Conservation (phyloP, 805 yeast genomes). For the Saturnispora sanitii region DNA sequence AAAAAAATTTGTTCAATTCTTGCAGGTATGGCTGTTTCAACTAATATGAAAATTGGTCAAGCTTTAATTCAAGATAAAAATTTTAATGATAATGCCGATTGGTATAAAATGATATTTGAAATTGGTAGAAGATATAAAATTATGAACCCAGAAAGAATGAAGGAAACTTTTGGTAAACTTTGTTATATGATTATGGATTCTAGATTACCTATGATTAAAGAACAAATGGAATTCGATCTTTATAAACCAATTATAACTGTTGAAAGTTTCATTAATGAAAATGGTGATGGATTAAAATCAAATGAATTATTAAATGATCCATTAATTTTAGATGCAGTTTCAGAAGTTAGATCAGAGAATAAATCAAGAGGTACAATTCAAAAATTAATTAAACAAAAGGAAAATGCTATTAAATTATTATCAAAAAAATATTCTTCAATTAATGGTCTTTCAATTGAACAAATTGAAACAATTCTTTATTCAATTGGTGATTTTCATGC, state of each 20-base stretch:
- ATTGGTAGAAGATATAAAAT: constrained; percentile 74
- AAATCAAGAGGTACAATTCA: constrained; percentile 46
- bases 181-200: constrained; percentile 86
- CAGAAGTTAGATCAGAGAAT: constrained; percentile 52
- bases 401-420: constrained; percentile 53
- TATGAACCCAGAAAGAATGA: constrained; percentile 76
- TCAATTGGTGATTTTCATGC: constrained; percentile 75
- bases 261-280: constrained; percentile 16
- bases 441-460: constrained; percentile 42
- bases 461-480: constrained; percentile 60
- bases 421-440: constrained; percentile 38
- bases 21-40: constrained; percentile 71
- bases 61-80: constrained; percentile 54
- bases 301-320: constrained; percentile 46
- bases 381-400: constrained; percentile 54
- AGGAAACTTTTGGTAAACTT: constrained; percentile 68
- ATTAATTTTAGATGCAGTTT: constrained; percentile 51
- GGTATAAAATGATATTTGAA: constrained; percentile 66
- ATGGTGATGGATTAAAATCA: constrained; percentile 24
- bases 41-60: constrained; percentile 62
- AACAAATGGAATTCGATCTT: constrained; percentile 65
- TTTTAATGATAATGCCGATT: constrained; percentile 57
- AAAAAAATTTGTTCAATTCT: constrained; percentile 70
- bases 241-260: constrained; percentile 67
- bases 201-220: constrained; percentile 56